Evolutionary conservation across 805 yeast species (phyloP), one percentile per base, ranked within the genome.

Genomic region (Metschnikowia bowlesiae): DNA sequence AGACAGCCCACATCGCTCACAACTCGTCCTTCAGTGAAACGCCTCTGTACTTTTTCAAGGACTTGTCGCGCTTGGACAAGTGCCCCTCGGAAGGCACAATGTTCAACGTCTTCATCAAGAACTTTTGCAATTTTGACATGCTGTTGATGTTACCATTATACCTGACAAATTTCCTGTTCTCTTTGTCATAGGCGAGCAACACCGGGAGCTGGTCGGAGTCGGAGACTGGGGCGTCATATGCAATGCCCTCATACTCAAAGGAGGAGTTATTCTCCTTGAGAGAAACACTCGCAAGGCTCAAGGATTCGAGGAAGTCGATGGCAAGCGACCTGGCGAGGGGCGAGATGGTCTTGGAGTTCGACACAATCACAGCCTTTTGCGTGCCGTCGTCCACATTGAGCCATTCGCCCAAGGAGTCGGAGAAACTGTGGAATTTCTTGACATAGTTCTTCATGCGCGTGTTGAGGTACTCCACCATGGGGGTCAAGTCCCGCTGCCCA

Each of bases 391-490:
- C 52, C 0, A 62, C 56, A 28, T 47, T 32, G 28, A 66, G 51
- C 73, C 73, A 71, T 8, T 53, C 45, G 13, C 55, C 51, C 6
- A 66, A 51, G 2, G 60, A 46, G 26, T 67, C 66, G 18, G 60
- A 44, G 11, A 67, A 41, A 6, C 67, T 65, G 30, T 64, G 69
- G 26, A 83, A 61, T 59, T 79, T 77, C 61, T 78, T 81, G 9
- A 83, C 84, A 59, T 85, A 84, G 59, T 83, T 85, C 64, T 84
- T 85, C 44, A 86, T 71, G 55, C 88, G 73, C 1, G 83, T 74
- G 28, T 79, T 70, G 18, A 81, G 69, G 56, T 78, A 81, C 13
- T 80, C 79, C 2, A 76, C 71, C 53, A 89, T 74, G 4, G 82
- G 73, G 38, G 78, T 76, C 13, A 78, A 67, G 13, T 74, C 72